A percentile compares a stretch with the other conserved stretches of the same genome.
These are phyloP conservation scores for Posidonia oceanica DNA, from an alignment of 116 monocot species.

Conservation along the genomic window DNA sequence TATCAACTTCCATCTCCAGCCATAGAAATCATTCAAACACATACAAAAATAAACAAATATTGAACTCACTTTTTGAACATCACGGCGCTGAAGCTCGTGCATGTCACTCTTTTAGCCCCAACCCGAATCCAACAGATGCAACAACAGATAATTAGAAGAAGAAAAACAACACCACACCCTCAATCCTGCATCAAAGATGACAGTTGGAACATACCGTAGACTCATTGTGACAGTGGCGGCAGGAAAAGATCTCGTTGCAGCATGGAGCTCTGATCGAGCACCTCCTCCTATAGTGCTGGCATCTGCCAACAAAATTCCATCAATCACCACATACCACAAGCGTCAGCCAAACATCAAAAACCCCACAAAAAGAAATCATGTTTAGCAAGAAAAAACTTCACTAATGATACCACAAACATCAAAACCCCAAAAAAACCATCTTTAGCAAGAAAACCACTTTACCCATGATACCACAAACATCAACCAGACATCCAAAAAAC, in stretches of 20 bases:
- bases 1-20: background rate
- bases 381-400: too few species aligned
- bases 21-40: background rate
- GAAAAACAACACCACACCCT: background rate
- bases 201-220: conserved; percentile 24
- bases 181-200: too few species aligned
- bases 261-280: conserved; percentile 79
- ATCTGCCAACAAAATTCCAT: conserved; percentile 21
- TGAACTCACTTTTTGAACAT: conserved; percentile 36
- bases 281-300: conserved; percentile 58
- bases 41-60: background rate
- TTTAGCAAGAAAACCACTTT: background rate
- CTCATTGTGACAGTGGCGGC: conserved; percentile 87
- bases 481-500: too few species aligned
- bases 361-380: too few species aligned
- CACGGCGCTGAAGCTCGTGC: conserved; percentile 55
- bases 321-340: background rate
- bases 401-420: background rate
- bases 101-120: conserved; percentile 18
- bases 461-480: conserved; percentile 14
- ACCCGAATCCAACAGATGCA: background rate
- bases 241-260: conserved; percentile 60
- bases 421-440: background rate
- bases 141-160: conserved; percentile 4
- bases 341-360: too few species aligned